phyloP scores from a whole-genome alignment of 345 rosid species.

The Boechera retrofracta region DNA sequence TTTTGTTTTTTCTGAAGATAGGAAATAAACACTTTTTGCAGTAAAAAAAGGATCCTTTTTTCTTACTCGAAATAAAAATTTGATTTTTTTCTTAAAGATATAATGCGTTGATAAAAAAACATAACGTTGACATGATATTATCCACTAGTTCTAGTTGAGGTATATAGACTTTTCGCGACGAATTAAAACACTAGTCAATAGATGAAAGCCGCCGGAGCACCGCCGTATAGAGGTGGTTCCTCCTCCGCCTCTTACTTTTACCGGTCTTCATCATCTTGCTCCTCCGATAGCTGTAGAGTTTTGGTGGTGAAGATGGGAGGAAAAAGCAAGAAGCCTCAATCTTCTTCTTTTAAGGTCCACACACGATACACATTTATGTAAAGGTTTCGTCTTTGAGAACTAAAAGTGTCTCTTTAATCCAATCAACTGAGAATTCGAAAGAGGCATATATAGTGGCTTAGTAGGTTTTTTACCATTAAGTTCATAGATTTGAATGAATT shows the following conservation, averaged over 20 bases:
- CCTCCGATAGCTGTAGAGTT: slow-evolving; percentile 41
- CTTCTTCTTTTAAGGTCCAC: slow-evolving; percentile 53
- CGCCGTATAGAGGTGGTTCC: slow-evolving; percentile 39
- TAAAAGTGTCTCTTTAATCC: background rate
- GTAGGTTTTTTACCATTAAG: too few relatives aligned
- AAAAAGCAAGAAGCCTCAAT: slow-evolving; percentile 53
- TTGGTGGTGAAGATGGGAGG: slow-evolving; percentile 53
- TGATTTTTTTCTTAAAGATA: background rate
- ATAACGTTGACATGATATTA: slow-evolving; percentile 34
- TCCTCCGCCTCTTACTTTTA: slow-evolving; percentile 26
- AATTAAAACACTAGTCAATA: background rate
- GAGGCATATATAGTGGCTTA: too few relatives aligned
- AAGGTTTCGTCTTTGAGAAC: slow-evolving; percentile 22
- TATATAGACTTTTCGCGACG: slow-evolving; percentile 33
- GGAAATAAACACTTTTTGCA: background rate
- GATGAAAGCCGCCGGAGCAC: slow-evolving; percentile 49
- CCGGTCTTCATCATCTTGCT: slow-evolving; percentile 39
- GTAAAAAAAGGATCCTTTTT: slow-evolving; percentile 8
- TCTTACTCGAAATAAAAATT: background rate
- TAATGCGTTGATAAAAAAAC: background rate
- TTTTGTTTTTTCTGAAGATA: background rate
- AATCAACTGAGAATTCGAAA: background rate
- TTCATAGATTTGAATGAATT: slow-evolving; percentile 1
- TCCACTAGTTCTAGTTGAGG: slow-evolving; percentile 36
- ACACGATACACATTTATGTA: slow-evolving; percentile 30